Percentiles rank a stretch among this genome's conserved stretches.
phyloP scores from a whole-genome alignment of 257 asterid species.

The Primulina eburnea region DNA sequence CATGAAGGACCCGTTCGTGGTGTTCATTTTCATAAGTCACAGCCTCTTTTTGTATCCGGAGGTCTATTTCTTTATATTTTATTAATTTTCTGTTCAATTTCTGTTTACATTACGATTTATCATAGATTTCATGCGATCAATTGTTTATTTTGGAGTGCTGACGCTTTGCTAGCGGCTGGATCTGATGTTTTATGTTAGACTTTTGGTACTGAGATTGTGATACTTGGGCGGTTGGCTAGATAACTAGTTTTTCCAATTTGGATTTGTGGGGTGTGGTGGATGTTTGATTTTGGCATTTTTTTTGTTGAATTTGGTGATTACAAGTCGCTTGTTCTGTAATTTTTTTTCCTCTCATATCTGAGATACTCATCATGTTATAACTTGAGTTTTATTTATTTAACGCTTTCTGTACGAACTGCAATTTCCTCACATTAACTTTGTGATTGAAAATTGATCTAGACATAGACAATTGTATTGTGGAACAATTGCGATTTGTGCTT shows the following conservation, averaged over 20 bases:
- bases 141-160: not conserved
- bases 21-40: conserved; percentile 59
- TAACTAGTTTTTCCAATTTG: conserved; percentile 11
- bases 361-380: not conserved
- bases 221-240: not conserved
- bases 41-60: conserved; percentile 71
- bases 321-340: not conserved
- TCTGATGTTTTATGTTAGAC: conserved; percentile 23
- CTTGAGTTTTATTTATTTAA: not conserved
- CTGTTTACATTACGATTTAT: conserved; percentile 15
- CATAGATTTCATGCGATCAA: conserved; percentile 11
- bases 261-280: conserved; percentile 7
- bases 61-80: conserved; percentile 28
- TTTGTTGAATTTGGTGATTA: conserved; percentile 16
- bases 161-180: conserved; percentile 25
- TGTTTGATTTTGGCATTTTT: conserved; percentile 6
- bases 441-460: conserved; percentile 11
- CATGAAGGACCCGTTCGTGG: conserved; percentile 72
- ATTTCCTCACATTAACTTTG: not conserved
- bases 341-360: not conserved
- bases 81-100: not conserved
- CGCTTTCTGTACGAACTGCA: not conserved
- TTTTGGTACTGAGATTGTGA: conserved; percentile 14
- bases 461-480: not conserved
- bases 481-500: not conserved